phyloP scores from a whole-genome alignment of 495 filamentous ascomycete genomes.

The Gamarada debralockiae region DNA sequence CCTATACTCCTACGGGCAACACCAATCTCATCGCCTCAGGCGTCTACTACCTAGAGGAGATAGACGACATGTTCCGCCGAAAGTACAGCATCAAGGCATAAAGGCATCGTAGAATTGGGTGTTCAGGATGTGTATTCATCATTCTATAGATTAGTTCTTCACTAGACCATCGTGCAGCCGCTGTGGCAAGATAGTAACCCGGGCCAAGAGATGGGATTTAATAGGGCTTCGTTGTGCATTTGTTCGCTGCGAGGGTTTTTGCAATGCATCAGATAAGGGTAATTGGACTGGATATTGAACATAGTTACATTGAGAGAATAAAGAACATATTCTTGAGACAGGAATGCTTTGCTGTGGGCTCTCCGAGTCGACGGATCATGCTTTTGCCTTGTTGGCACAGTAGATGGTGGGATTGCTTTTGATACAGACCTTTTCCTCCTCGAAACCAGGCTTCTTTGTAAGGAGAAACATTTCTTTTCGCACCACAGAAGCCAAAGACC shows the following conservation, averaged over 20 bases:
- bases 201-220: slow-evolving; percentile 5
- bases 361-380: too few species aligned
- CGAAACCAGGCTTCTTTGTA: too few species aligned
- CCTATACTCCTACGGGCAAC: slow-evolving; percentile 75
- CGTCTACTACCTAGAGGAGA: slow-evolving; percentile 83
- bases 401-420: too few species aligned
- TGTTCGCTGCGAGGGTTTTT: not conserved
- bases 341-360: too few species aligned
- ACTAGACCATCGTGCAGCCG: slow-evolving; percentile 8
- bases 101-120: slow-evolving; percentile 1
- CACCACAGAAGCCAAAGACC: too few species aligned
- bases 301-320: too few species aligned
- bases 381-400: too few species aligned
- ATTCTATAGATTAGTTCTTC: not conserved
- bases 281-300: too few species aligned
- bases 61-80: slow-evolving; percentile 96
- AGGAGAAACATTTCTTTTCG: too few species aligned
- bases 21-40: slow-evolving; percentile 71
- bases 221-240: slow-evolving; percentile 3
- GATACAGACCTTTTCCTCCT: too few species aligned
- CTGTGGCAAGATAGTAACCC: not conserved
- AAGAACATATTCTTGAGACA: too few species aligned
- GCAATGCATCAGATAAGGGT: not conserved
- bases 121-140: not conserved
- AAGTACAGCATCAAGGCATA: slow-evolving; percentile 86